phyloP scores from a whole-genome alignment of 352 stramenopile species.

The Discostella stelligera region DNA sequence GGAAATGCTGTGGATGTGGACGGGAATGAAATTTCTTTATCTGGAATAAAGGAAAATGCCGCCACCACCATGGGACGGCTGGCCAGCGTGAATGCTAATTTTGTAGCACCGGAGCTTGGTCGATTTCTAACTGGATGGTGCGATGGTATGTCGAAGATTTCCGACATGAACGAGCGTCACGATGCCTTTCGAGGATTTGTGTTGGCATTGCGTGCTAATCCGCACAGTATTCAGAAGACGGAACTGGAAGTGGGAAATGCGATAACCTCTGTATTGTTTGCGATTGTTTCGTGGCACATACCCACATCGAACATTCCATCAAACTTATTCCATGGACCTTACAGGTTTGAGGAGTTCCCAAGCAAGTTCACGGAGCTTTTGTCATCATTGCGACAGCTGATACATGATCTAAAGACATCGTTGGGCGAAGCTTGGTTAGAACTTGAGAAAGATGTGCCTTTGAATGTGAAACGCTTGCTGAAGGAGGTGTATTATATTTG shows the following conservation, averaged over 20 bases:
- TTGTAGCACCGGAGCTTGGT: conserved; percentile 69
- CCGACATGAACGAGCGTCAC: conserved; percentile 57
- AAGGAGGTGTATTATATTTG: conserved; percentile 48
- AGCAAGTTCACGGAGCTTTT: conserved; percentile 36
- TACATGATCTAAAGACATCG: conserved; percentile 48
- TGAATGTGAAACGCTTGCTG: conserved; percentile 45
- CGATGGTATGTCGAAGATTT: conserved; percentile 73
- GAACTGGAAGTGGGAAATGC: conserved; percentile 41
- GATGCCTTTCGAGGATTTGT: conserved; percentile 79
- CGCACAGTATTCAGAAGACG: conserved; percentile 62
- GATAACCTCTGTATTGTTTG: conserved; percentile 71
- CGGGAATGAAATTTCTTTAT: conserved; percentile 42
- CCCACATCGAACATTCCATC: conserved; percentile 31
- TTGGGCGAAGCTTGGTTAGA: conserved; percentile 26
- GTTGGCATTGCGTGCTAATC: conserved; percentile 70
- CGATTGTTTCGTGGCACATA: conserved; percentile 76
- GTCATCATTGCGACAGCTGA: conserved; percentile 27
- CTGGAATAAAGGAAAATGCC: conserved; percentile 76
- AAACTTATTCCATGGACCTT: conserved; percentile 27
- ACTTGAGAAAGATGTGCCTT: conserved; percentile 43
- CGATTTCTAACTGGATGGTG: conserved; percentile 77
- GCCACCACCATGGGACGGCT: conserved; percentile 71
- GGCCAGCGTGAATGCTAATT: conserved; percentile 65
- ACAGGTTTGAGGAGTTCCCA: conserved; percentile 38
- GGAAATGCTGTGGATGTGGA: conserved; percentile 61